Base-by-base conservation (phyloP, 495 filamentous ascomycete species). In the Xylona heveae region DNA sequence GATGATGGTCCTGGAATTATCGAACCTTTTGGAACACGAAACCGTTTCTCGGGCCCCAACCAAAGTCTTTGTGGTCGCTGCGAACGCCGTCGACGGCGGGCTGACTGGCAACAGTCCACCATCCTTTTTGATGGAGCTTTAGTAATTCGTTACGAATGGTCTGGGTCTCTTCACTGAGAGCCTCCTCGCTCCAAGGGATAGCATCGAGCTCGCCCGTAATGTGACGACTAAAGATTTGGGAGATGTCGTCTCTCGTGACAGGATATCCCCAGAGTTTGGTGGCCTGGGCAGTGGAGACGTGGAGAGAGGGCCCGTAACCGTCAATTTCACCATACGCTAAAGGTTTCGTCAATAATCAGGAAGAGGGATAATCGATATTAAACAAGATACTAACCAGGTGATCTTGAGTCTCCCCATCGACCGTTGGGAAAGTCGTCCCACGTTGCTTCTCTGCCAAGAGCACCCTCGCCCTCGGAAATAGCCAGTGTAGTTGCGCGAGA, bases 361-460 rank as follows among this genome's bases (percentile, higher is more conserved):
- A 64, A 2, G 22, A 7, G n/a, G 4, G 19, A 24, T 18, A 33
- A 24, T 20, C 14, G 9, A n/a, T n/a, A 29, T 19, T 18, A 16
- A 8, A 30, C 8, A 7, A 8, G 7, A 7, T 4, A 35, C 28
- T 34, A 13, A 47, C 44, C 44, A 14, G 52, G 52, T 1, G 48
- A 52, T 26, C 55, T 48, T 6, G 85, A 80, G 47, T 94, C 85
- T 47, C 88, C 88, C 73, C 85, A 97, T 28, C 88, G 70, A 17
- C 88, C 90, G 60, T 97, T 97, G 33, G 90, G 88, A 56, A 74
- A 97, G 54, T 97, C 88, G 48, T 97, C 88, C 88, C 88, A 97
- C 4, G 88, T 95, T 15, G 90, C 90, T 56, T 94, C 90, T 38
- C 90, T 63, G 20, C 85, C 88, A 8, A 93, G 62, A n/a, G 77